Percentiles rank a stretch among this genome's conserved stretches.
Evolutionary conservation across 306 rosid species (phyloP).

Genomic region (Comarum palustre): DNA sequence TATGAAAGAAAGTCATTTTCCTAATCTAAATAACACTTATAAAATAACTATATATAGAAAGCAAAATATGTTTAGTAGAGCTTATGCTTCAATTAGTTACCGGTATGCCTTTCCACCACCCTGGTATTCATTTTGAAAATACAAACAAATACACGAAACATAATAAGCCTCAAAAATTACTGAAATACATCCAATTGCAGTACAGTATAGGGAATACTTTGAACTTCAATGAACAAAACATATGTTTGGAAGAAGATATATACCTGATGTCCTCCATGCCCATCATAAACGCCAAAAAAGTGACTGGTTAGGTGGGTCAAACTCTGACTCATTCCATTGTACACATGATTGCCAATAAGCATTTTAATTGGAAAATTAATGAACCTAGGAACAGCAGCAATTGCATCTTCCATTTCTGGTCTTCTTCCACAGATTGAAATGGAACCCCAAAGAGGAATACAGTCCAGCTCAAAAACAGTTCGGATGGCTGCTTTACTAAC

Average conservation of each 20-base stretch:
- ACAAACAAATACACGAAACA: neutral
- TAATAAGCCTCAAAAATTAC: neutral
- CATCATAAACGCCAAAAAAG: conserved; percentile 60
- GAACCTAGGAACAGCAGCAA: conserved; percentile 44
- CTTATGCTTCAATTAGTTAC: neutral
- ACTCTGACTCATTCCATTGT: conserved; percentile 38
- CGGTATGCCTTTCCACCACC: neutral
- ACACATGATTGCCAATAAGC: conserved; percentile 32
- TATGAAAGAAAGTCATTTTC: neutral
- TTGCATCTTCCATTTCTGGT: conserved; percentile 59
- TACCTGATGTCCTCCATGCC: conserved; percentile 68
- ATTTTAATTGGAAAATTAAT: conserved; percentile 49
- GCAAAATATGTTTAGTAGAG: neutral
- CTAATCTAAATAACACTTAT: too few relatives aligned
- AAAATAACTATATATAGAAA: neutral
- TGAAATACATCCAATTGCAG: neutral
- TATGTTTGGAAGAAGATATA: neutral
- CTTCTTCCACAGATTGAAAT: conserved; percentile 52
- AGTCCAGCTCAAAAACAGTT: conserved; percentile 46
- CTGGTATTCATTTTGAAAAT: neutral
- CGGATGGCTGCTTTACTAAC: conserved; percentile 28
- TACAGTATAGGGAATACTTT: neutral
- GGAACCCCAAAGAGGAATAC: conserved; percentile 64
- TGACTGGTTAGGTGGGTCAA: conserved; percentile 50
- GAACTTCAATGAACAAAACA: conserved; percentile 12